Percentiles rank a stretch among this genome's conserved stretches.
phyloP scores from a whole-genome alignment of 148 eudicot genomes.

The Limonium bicolor region DNA sequence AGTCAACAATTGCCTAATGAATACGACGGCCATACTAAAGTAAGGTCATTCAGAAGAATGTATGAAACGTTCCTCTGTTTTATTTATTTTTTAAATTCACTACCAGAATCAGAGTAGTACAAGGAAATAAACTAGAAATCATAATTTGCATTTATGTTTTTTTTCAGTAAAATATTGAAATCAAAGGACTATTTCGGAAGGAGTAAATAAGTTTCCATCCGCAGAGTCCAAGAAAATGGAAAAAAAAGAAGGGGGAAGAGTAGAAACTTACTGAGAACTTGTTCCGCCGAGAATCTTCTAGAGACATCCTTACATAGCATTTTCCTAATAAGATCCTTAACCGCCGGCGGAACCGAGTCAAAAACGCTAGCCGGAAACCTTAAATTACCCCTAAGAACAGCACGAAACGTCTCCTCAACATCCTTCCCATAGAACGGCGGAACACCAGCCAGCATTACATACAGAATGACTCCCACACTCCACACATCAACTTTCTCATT shows the following conservation, averaged over 20 bases:
- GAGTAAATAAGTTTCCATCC: too few species aligned
- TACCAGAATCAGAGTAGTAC: too few species aligned
- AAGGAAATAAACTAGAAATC: too few species aligned
- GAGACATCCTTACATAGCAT: conserved; percentile 45
- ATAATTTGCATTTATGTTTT: too few species aligned
- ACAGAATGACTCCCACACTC: conserved; percentile 58
- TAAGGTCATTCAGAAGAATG: too few species aligned
- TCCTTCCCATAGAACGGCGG: conserved; percentile 48
- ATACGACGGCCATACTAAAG: too few species aligned
- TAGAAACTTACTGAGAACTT: conserved; percentile 32
- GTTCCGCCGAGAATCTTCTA: conserved; percentile 40
- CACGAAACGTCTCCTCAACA: conserved; percentile 31
- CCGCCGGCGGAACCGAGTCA: conserved; percentile 36
- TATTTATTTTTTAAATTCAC: too few species aligned
- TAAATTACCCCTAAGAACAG: conserved; percentile 34
- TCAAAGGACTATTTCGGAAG: too few species aligned
- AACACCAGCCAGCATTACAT: conserved; percentile 40
- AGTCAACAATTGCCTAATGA: too few species aligned
- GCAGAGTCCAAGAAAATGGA: background rate
- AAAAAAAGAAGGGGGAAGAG: background rate
- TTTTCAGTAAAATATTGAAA: too few species aligned
- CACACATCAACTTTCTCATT: conserved; percentile 48
- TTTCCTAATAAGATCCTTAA: conserved; percentile 47
- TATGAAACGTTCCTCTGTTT: too few species aligned
- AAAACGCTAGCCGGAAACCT: conserved; percentile 44